Base-by-base conservation (phyloP, 1,284 basidiomycete species). In the Ceratobasidium sp. region DNA sequence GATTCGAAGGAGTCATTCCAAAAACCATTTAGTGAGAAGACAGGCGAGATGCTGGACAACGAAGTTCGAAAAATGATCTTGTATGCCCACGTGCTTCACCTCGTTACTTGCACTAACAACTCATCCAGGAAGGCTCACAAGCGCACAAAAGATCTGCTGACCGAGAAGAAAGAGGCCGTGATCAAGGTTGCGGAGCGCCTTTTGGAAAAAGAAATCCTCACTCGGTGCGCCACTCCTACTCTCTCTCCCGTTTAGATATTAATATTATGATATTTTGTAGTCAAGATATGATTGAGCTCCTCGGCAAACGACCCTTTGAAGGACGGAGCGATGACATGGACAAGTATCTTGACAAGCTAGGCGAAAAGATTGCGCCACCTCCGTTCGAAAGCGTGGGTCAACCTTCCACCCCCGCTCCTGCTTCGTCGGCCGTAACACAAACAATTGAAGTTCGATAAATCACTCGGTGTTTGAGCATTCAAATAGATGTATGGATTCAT, bases 1-100 rank as follows among this genome's bases (percentile, higher is more conserved):
- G 90, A 90, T 43, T 88, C 94, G 61, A 90, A 91, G 74, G 96
- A 98, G 81, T 86, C 88, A 46, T 97, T 96, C 91, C 94, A 94
- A 78, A 99, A 99, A 83, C 97, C 97, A 0, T 99, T 98, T 86
- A 96, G 93, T 78, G 97, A 99, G 87, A 93, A 93, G 82, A 99
- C 97, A 0, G 94, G 93, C 0, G 93, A 98, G 84, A 92, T 95
- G 85, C 85, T 99, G 19, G 97, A 99, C 81, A 83, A 84, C 29
- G 94, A 94, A 83, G 96, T 99, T 19, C 91, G 95, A 81, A 96
- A 95, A 86, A 96, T 99, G 94, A 95, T 99, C 78, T 89, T 88
- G 86, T 91, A 82, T 66, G 86, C 86, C 37, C 14, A 29, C 5
- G 3, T 51, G 14, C 24, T 53, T 48, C 59, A 11, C 13, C 29